phyloP scores from a whole-genome alignment of 441 rosid species.

The Melastoma candidum region DNA sequence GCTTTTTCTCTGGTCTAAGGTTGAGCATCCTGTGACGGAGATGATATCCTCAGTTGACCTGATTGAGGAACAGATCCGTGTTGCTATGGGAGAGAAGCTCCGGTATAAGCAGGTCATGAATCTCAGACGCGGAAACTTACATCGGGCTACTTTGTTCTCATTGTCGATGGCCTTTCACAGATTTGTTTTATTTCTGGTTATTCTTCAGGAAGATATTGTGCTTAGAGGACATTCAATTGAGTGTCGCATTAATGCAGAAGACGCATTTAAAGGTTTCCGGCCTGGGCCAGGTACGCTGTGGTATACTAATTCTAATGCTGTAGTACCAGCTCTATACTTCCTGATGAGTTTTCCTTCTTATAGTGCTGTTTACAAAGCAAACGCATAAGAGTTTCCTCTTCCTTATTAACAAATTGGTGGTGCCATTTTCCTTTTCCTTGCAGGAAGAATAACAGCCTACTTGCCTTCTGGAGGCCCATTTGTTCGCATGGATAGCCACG shows the following conservation, averaged over 20 bases:
- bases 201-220: constrained; percentile 71
- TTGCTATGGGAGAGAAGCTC: constrained; percentile 94
- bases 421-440: constrained; percentile 4
- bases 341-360: too few relatives aligned
- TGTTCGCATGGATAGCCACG: constrained; percentile 97
- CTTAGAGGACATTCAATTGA: constrained; percentile 97
- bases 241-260: constrained; percentile 99
- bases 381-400: too few relatives aligned
- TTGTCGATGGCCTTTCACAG: too few relatives aligned
- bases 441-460: constrained; percentile 88
- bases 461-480: constrained; percentile 98
- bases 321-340: too few relatives aligned
- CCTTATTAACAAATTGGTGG: too few relatives aligned
- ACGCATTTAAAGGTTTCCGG: constrained; percentile 88
- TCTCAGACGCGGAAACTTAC: neutral
- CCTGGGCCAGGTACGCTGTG: constrained; percentile 80
- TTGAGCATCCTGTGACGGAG: constrained; percentile 98
- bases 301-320: too few relatives aligned
- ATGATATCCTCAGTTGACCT: constrained; percentile 96
- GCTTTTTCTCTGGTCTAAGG: constrained; percentile 29
- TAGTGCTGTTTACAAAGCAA: too few relatives aligned
- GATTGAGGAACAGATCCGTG: constrained; percentile 93
- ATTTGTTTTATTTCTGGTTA: too few relatives aligned
- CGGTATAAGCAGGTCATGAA: constrained; percentile 59
- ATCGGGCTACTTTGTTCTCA: neutral